A percentile compares a stretch with the other conserved stretches of the same genome.
Conservation (phyloP, 2,329 filamentous ascomycete genomes). For the Salinomyces thailandicus region DNA sequence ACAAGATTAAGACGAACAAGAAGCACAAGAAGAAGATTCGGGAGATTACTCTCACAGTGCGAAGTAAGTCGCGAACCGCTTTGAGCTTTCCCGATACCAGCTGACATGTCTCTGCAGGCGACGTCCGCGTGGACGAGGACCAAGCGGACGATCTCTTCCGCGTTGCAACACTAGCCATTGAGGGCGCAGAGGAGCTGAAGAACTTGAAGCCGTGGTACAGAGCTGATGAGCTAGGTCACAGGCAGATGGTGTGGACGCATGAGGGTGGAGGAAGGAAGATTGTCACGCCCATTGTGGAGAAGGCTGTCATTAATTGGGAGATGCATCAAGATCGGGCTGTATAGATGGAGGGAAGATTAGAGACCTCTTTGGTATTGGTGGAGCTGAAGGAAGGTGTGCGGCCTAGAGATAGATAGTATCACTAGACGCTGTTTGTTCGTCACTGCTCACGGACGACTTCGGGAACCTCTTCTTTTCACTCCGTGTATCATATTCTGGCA, state of each 20-base stretch:
- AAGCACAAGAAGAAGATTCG: constrained; percentile 36
- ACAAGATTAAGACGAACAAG: constrained; percentile 30
- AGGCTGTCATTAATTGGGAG: constrained; percentile 34
- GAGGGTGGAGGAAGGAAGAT: constrained; percentile 31
- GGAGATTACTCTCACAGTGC: constrained; percentile 37
- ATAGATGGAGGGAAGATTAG: too few species aligned
- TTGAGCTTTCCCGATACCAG: too few species aligned
- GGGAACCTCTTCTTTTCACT: too few species aligned
- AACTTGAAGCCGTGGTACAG: constrained; percentile 36
- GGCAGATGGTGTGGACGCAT: constrained; percentile 41
- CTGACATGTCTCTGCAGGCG: too few species aligned
- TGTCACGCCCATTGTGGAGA: constrained; percentile 37
- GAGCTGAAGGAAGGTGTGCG: too few species aligned
- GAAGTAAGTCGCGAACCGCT: too few species aligned
- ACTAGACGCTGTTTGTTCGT: too few species aligned
- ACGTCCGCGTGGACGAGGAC: constrained; percentile 34
- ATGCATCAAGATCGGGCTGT: too few species aligned
- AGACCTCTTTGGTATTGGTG: too few species aligned
- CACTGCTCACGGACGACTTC: too few species aligned
- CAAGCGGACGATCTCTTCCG: constrained; percentile 36
- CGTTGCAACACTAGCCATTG: constrained; percentile 32
- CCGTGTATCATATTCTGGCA: too few species aligned
- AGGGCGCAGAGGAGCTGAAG: constrained; percentile 27
- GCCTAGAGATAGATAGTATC: too few species aligned
- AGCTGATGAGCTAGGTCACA: constrained; percentile 30